Evolutionary conservation across 345 rosid species (phyloP).

Genomic region (Citrus reticulata): DNA sequence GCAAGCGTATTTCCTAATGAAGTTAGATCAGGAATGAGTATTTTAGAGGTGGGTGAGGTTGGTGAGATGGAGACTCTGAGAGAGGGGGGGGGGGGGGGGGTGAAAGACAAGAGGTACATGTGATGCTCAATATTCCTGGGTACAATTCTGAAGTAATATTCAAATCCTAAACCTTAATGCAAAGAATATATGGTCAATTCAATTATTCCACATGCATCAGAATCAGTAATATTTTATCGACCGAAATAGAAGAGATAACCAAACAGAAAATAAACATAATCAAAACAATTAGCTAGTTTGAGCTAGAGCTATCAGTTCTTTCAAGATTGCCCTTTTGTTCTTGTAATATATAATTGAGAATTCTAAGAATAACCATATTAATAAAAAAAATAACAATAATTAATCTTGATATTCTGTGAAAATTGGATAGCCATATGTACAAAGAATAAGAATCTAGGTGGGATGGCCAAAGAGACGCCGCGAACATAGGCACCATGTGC

Average conservation of each 20-base stretch:
- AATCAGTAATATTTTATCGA: background rate
- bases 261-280: background rate
- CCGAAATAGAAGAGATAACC: background rate
- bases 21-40: background rate
- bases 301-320: background rate
- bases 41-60: background rate
- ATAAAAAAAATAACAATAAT: too few relatives aligned
- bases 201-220: background rate
- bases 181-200: conserved; percentile 2
- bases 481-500: conserved; percentile 53
- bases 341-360: background rate
- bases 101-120: background rate
- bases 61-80: background rate
- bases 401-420: conserved; percentile 10
- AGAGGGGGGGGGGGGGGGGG: too few relatives aligned
- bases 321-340: background rate
- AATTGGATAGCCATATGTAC: background rate
- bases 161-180: background rate
- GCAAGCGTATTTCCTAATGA: background rate
- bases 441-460: background rate
- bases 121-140: background rate
- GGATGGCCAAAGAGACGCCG: conserved; percentile 55
- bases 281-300: too few relatives aligned
- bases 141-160: background rate
- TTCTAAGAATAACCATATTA: too few relatives aligned